phyloP scores from a whole-genome alignment of 768 basidiomycete species.

The Amanita exitialis region DNA sequence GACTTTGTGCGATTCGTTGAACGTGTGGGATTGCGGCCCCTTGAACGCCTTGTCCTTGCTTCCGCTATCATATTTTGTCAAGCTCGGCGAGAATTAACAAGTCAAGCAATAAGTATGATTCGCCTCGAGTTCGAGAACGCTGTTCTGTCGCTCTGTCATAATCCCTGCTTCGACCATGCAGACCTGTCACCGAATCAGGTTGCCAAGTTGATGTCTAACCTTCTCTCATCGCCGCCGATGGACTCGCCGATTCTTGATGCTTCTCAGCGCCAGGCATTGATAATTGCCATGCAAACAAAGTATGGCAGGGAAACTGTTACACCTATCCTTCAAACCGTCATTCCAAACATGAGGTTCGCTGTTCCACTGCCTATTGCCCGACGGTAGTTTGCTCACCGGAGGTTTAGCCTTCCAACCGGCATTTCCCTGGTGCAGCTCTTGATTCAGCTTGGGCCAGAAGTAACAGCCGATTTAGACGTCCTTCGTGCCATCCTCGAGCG shows the following conservation, averaged over 20 bases:
- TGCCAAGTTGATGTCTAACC: constrained; percentile 70
- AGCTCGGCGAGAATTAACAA: constrained; percentile 42
- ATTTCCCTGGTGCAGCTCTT: constrained; percentile 68
- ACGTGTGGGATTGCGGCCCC: constrained; percentile 68
- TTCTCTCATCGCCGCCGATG: constrained; percentile 59
- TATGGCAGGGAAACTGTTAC: constrained; percentile 68
- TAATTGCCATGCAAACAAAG: constrained; percentile 68
- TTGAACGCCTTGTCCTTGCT: constrained; percentile 71
- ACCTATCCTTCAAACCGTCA: constrained; percentile 65
- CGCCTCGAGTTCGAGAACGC: constrained; percentile 76
- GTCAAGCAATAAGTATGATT: constrained; percentile 59
- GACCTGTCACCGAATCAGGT: constrained; percentile 69
- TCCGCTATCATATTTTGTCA: constrained; percentile 63
- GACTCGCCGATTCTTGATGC: constrained; percentile 67
- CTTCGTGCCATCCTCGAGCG: constrained; percentile 60
- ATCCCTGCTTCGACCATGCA: constrained; percentile 73
- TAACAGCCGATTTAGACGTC: constrained; percentile 65
- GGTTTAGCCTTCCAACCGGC: constrained; percentile 48
- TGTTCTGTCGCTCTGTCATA: constrained; percentile 63
- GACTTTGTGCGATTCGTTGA: constrained; percentile 78
- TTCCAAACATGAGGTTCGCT: constrained; percentile 64
- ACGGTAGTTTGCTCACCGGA: constrained; percentile 6
- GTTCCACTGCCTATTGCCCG: not conserved
- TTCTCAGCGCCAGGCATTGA: constrained; percentile 64
- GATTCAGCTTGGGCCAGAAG: constrained; percentile 70